phyloP scores from a whole-genome alignment of 345 rosid genomes.

The Eucalyptus pauciflora region DNA sequence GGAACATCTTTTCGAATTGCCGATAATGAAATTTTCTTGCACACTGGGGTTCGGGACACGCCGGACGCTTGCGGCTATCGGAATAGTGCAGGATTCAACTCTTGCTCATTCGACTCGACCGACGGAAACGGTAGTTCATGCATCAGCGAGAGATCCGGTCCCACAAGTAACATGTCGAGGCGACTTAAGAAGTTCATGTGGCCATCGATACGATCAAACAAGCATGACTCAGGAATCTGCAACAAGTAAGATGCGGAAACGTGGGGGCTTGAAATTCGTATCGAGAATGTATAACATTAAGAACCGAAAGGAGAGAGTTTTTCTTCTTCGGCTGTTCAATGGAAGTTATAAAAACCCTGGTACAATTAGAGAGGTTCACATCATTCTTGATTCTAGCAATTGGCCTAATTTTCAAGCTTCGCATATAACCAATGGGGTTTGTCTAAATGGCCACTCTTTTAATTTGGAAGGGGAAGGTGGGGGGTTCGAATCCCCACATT shows the following conservation, averaged over 20 bases:
- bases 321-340: too few species aligned
- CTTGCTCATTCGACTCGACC: conserved; percentile 28
- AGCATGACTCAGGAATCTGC: not conserved
- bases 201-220: conserved; percentile 34
- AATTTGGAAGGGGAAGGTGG: too few species aligned
- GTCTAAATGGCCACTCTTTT: accelerated
- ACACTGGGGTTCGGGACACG: conserved; percentile 33
- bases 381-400: too few species aligned
- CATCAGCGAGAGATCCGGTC: conserved; percentile 16
- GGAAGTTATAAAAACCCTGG: too few species aligned
- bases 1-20: conserved; percentile 71
- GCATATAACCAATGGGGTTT: too few species aligned
- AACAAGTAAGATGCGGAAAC: too few species aligned
- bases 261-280: too few species aligned
- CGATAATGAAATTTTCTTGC: conserved; percentile 60
- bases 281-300: too few species aligned
- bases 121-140: conserved; percentile 21
- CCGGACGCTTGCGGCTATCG: conserved; percentile 18
- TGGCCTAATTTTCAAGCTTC: too few species aligned
- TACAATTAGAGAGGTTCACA: too few species aligned
- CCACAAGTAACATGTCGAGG: conserved; percentile 12
- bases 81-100: conserved; percentile 26
- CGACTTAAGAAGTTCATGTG: conserved; percentile 50
- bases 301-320: too few species aligned
- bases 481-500: too few species aligned